Base-by-base conservation (phyloP, 306 rosid genomes). In the Castanea crenata region DNA sequence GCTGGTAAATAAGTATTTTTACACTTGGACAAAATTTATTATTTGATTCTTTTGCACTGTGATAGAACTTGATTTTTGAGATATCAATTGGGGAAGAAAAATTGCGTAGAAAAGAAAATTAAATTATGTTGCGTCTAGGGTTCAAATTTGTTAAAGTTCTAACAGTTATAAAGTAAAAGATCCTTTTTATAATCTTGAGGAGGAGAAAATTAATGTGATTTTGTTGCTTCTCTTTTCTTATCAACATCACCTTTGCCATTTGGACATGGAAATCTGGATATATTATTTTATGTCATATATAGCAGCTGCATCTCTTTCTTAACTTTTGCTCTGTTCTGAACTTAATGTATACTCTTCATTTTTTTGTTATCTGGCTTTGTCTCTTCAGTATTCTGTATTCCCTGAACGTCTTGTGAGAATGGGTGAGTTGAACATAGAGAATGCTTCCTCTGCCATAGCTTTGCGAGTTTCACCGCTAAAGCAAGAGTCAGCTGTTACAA, bases 391-490 rank as follows among this genome's bases (percentile, higher is more conserved):
- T 58, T 57, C 25, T 19, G 20, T 69, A 9, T 64, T 6, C 54
- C 21, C 32, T 9, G 69, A 81, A 38, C 59, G 64, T n/a, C 55
- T 74, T 77, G 74, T 52, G 73, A 52, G 38, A 56, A 84, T 90
- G 95, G 89, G 91, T 77, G 91, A 82, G 51, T 74, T 80, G 74
- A 87, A 86, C 31, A 56, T 78, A 41, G 87, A 82, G 67, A 81
- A 65, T 76, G 72, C 83, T 69, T 81, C 91, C 49, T 52, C 89
- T 57, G 72, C 87, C 65, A 69, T 74, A 77, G 79, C 76, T 61
- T 55, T 77, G 68, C 75, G 46, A 51, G 85, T 74, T 55, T 74
- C 86, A 15, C 86, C 78, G 75, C 79, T 75, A 69, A 80, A 69
- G 58, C 80, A 76, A 63, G 69, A 75, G 14, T 16, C 86, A 16